Base-by-base conservation (phyloP, 2,329 filamentous ascomycete species). In the Beauveria bassiana region DNA sequence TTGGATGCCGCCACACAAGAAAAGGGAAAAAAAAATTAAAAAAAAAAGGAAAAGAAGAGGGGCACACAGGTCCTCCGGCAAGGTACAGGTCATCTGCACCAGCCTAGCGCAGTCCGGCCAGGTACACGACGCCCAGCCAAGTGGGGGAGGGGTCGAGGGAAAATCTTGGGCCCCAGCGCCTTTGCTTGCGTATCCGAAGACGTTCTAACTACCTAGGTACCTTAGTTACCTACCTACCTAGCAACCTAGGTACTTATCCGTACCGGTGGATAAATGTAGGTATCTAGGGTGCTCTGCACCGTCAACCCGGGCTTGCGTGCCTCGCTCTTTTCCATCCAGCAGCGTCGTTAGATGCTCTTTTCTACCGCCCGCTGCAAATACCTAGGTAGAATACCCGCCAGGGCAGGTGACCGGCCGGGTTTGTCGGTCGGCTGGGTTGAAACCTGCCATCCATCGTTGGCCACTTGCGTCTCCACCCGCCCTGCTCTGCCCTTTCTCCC, bases 1-100 rank as follows among this genome's bases (percentile, higher is more conserved):
- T 38, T 14, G 34, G 10, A 38, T 38, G 34, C 34, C 14, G 34
- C 34, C 14, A 38, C 31, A 10, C 6, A 40, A 31, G 5, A 24
- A 53, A 34, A 47, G n/a, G 18, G 22, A 55, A 45, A 4, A 45
- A 43, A 57, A 38, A 47, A 47, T 24, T 47, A 34, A 38, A 26
- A 8, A 22, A 57, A 57, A 34, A 46, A 46, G 20, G 22, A n/a
- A 45, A 34, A 45, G 31, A 60, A 53, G 57, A 45, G 57, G 57
- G 49, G 47, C 57, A 34, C 20, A 49, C 14, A 42, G 46, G 56
- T 38, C 43, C 45, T 26, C 53, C 20, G n/a, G 26, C 57, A 72
- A 73, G 71, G 71, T 70, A 73, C 71, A 73, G 69, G 71, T 72
- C 71, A 73, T 70, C 71, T 72, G 70, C 71, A 64, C 70, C 52